phyloP scores from a whole-genome alignment of 2,329 filamentous ascomycete species.

The Pseudocercospora macadamiae region DNA sequence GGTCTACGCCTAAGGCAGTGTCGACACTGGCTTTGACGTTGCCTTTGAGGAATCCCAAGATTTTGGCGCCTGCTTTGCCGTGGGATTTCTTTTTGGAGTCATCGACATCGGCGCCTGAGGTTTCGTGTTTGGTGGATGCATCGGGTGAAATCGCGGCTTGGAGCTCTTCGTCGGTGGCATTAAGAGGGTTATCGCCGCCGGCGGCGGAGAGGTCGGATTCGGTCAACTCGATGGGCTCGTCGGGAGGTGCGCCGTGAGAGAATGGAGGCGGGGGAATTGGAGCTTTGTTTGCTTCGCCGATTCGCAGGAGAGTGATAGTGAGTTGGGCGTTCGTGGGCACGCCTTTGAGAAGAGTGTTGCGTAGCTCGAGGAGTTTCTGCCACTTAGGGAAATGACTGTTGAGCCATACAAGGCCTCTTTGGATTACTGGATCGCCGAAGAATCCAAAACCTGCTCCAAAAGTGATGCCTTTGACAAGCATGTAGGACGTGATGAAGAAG shows the following conservation, averaged over 20 bases:
- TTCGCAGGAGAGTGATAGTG: constrained; percentile 75
- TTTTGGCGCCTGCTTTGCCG: constrained; percentile 51
- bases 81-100: constrained; percentile 52
- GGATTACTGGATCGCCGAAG: constrained; percentile 77
- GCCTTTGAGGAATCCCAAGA: constrained; percentile 69
- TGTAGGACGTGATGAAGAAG: constrained; percentile 53
- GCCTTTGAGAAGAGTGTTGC: constrained; percentile 76
- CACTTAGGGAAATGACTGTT: constrained; percentile 69
- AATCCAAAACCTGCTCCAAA: constrained; percentile 74
- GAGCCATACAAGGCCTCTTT: constrained; percentile 60
- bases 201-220: constrained; percentile 55
- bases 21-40: constrained; percentile 73
- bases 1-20: constrained; percentile 71
- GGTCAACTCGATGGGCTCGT: constrained; percentile 54
- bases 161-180: constrained; percentile 68
- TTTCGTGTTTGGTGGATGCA: constrained; percentile 50
- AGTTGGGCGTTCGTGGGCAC: constrained; percentile 87
- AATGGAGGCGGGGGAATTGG: constrained; percentile 68
- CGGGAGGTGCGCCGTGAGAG: constrained; percentile 47
- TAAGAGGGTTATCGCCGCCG: constrained; percentile 59
- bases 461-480: constrained; percentile 63
- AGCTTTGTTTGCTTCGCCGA: constrained; percentile 79
- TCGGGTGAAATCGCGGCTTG: constrained; percentile 58
- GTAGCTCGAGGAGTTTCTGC: constrained; percentile 73
- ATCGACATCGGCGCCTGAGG: constrained; percentile 58